Base-by-base conservation (phyloP, 202 grass and related monocot genomes). In the Setaria italica region DNA sequence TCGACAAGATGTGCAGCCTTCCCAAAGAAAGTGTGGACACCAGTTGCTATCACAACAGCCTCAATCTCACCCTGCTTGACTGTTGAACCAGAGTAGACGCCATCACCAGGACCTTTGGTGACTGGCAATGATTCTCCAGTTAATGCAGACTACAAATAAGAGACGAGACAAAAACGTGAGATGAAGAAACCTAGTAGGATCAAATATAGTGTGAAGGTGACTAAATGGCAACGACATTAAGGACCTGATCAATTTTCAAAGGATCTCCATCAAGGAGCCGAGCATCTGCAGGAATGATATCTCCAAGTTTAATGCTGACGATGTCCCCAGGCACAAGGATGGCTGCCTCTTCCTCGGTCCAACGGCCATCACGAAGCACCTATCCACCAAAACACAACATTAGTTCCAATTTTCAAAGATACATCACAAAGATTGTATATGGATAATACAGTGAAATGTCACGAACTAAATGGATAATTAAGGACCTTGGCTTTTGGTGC, bases 1-100 rank as follows among this genome's bases (percentile, higher is more conserved):
- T 97, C 94, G 20, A 97, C 94, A 71, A 97, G 91, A 69, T 97
- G 94, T 9, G 94, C 94, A 29, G 94, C 94, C 85, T 97, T 97
- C 20, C 94, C 94, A 15, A 97, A 97, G 88, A 97, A 97, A 49
- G 94, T 97, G 82, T 97, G 94, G 5, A 97, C 94, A 68, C 94
- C 94, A 5, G 94, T 97, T 11, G 94, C 94, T 57, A 97, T 94
- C 20, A 97, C 94, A 33, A 97, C 75, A 9, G 94, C 90, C 32
- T 97, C 90, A 7, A 97, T 92, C 76, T 97, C 94, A 48, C 94
- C 94, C 69, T 97, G 94, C 65, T 97, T 97, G 75, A 91, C 91
- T 0, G 94, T 97, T 14, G 94, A 97, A 41, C 94, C 94, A 17
- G 94, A 97, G 76, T 90, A 97, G 47, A 94, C 88, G 12, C 88